Evolutionary conservation across 768 basidiomycete genomes (phyloP).

Genomic region (Boletellus ananas): DNA sequence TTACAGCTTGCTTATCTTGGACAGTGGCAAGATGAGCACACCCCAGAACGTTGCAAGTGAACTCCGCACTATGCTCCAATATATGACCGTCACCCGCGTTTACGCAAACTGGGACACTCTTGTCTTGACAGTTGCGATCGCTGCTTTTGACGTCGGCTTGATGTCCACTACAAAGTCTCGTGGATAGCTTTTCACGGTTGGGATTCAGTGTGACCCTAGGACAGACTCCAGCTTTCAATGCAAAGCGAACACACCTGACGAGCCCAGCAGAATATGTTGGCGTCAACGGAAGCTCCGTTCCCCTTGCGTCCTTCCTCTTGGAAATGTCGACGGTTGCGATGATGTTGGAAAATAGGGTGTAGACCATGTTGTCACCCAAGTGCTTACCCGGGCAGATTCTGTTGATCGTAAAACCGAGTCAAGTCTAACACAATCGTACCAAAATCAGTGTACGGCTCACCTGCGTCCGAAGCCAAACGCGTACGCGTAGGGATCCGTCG

Average conservation of each 20-base stretch:
- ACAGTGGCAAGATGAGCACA: no score
- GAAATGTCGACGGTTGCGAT: slow-evolving; percentile 7
- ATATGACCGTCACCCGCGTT: not conserved
- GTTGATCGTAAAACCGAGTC: not conserved
- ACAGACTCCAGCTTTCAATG: not conserved
- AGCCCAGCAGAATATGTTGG: slow-evolving; percentile 5
- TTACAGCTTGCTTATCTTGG: no score
- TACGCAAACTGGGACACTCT: not conserved
- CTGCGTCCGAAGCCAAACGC: slow-evolving; percentile 16
- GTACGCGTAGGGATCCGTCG: slow-evolving; percentile 9
- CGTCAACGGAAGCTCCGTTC: slow-evolving; percentile 5
- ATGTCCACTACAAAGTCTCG: slow-evolving; percentile 9
- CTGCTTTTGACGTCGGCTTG: slow-evolving; percentile 8
- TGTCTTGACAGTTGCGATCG: slow-evolving; percentile 8
- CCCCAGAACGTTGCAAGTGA: no score
- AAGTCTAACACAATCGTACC: not conserved
- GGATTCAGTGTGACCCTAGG: not conserved
- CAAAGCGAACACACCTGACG: slow-evolving; percentile 1
- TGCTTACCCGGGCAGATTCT: slow-evolving; percentile 13
- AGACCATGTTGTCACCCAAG: slow-evolving; percentile 10
- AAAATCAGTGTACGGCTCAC: not conserved
- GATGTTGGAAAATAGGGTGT: slow-evolving; percentile 6
- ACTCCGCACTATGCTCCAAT: no score
- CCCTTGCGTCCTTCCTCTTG: slow-evolving; percentile 5
- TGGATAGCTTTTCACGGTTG: slow-evolving; percentile 6